Evolutionary conservation across 225 moss, liverwort and hornwort species (phyloP).

Genomic region (Anthoceros angustus): DNA sequence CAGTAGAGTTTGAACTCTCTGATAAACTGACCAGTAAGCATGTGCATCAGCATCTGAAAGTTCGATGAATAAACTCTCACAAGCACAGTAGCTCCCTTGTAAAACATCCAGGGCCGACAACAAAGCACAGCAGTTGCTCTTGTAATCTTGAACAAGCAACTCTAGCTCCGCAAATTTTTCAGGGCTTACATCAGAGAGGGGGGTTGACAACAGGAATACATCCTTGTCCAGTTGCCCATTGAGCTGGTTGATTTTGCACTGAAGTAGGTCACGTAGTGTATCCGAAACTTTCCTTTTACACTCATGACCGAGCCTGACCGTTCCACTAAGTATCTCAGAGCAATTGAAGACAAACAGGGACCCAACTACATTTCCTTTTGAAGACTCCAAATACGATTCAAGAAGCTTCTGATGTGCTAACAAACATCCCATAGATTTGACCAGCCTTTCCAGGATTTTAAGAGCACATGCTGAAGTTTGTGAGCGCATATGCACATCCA

Average conservation of each 20-base stretch:
- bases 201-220: constrained; percentile 19
- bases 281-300: constrained; percentile 23
- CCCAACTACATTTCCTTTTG: constrained; percentile 27
- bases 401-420: constrained; percentile 15
- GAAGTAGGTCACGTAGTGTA: constrained; percentile 14
- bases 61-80: constrained; percentile 20
- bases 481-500: neutral
- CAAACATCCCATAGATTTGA: constrained; percentile 9
- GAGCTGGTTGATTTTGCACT: constrained; percentile 14
- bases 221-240: constrained; percentile 18
- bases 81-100: constrained; percentile 16
- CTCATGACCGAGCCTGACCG: constrained; percentile 17
- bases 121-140: constrained; percentile 22
- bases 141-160: constrained; percentile 18
- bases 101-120: constrained; percentile 14
- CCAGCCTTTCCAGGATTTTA: constrained; percentile 12
- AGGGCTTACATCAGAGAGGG: constrained; percentile 18
- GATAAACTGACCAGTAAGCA: constrained; percentile 29
- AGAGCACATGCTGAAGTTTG: constrained; percentile 8
- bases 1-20: constrained; percentile 21
- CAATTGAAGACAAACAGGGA: constrained; percentile 26
- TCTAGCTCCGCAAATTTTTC: constrained; percentile 24
- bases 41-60: constrained; percentile 27
- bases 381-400: constrained; percentile 10
- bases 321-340: constrained; percentile 22